A percentile compares a stretch with the other conserved stretches of the same genome.
phyloP scores from a whole-genome alignment of 2,329 filamentous ascomycete species.

The Ceratocystis huliohia region DNA sequence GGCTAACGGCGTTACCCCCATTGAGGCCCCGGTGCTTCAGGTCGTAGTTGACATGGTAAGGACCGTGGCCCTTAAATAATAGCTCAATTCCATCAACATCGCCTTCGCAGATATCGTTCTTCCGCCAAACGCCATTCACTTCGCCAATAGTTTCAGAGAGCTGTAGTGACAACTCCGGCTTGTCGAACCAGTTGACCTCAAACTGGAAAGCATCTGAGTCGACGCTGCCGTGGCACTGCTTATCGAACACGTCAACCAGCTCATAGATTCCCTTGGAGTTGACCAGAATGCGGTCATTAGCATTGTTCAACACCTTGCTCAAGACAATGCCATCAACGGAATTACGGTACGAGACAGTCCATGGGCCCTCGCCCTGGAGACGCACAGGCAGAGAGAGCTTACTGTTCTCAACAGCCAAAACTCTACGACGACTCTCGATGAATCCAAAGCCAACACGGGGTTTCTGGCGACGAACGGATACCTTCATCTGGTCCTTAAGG shows the following conservation, averaged over 20 bases:
- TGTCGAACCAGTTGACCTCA: constrained; percentile 70
- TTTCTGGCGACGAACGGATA: constrained; percentile 76
- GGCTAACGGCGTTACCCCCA: constrained; percentile 51
- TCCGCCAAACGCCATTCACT: constrained; percentile 47
- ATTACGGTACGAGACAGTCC: constrained; percentile 66
- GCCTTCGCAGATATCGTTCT: constrained; percentile 81
- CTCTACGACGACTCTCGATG: constrained; percentile 63
- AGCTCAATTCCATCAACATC: constrained; percentile 85
- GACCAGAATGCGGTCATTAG: constrained; percentile 59
- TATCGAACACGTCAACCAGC: constrained; percentile 64
- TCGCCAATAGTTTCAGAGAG: constrained; percentile 48
- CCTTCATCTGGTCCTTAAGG: constrained; percentile 71
- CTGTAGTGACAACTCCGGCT: constrained; percentile 57
- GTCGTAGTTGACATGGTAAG: constrained; percentile 73
- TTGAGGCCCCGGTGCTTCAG: constrained; percentile 58
- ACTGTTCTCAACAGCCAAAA: constrained; percentile 65
- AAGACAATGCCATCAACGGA: constrained; percentile 29
- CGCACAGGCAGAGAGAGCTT: constrained; percentile 65
- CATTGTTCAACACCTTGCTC: constrained; percentile 37
- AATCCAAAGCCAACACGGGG: constrained; percentile 77
- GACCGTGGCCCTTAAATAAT: constrained; percentile 61
- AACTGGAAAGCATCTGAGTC: constrained; percentile 64
- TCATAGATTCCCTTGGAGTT: constrained; percentile 62
- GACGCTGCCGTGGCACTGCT: constrained; percentile 67
- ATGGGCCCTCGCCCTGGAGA: constrained; percentile 74